These are phyloP conservation scores for Naegleria fowleri DNA, from an alignment of 208 protist genomes.

Conservation along the genomic window DNA sequence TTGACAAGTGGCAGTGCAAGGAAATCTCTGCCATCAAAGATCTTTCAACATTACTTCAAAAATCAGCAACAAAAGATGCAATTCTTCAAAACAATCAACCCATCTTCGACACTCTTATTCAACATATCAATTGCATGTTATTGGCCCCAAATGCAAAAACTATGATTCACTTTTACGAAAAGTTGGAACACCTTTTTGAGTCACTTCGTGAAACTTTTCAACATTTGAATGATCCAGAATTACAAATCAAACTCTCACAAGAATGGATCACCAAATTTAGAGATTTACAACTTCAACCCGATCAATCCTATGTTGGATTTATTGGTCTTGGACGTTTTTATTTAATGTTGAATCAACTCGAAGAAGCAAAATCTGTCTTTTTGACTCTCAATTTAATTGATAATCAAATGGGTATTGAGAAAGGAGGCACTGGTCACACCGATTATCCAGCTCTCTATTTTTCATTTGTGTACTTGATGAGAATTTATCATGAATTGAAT, in stretches of 20 bases:
- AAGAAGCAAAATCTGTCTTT: background rate
- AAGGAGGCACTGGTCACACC: background rate
- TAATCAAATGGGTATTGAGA: background rate
- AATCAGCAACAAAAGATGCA: background rate
- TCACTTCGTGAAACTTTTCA: background rate
- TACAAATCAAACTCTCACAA: no score
- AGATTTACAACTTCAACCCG: no score
- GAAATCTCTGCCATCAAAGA: background rate
- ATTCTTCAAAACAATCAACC: background rate
- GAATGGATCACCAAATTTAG: no score
- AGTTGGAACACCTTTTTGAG: background rate
- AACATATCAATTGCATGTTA: background rate
- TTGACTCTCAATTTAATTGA: background rate
- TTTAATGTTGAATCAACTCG: background rate
- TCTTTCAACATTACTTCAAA: background rate
- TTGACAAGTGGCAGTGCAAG: background rate
- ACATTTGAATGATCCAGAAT: no score
- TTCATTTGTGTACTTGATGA: background rate
- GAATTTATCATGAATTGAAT: background rate
- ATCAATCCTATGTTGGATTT: background rate
- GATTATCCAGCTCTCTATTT: background rate
- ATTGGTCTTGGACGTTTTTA: background rate
- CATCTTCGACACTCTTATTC: background rate
- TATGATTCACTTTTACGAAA: background rate
- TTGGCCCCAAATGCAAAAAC: background rate